Base-by-base conservation (phyloP, 129 eudicot genomes). In the Arctium minus region DNA sequence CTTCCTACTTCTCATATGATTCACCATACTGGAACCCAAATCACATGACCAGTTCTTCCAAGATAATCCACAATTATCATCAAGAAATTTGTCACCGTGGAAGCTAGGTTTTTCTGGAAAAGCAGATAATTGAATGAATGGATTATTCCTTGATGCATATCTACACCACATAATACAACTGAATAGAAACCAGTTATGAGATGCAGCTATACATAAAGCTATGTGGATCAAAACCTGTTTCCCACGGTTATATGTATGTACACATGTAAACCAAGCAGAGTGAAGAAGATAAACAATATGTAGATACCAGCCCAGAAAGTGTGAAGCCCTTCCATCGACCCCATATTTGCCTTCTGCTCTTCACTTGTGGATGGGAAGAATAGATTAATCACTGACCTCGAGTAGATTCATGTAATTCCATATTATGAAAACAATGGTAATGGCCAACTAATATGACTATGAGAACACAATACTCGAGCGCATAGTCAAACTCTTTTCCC, bases 41-140 rank as follows among this genome's bases (percentile, higher is more conserved):
- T 81, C 86, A 83, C 72, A 68, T 37, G 82, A 44, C 88, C 87
- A 67, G 76, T 72, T 84, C 83, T 85, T 88, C 90, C 85, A 53
- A 53, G 86, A 85, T 78, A 85, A 33, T 53, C 64, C 80, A 84
- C 83, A 71, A 31, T 82, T 86, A 65, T 85, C 85, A 77, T 83
- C 89, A 86, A 79, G 78, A 84, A 75, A 85, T 31, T 75, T 86
- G 82, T 85, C 82, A 53, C 84, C 90, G 72, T 81, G 74, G 80
- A 87, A 85, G 88, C 83, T 75, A 78, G 86, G 76, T 38, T 72
- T 81, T 81, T 78, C 94, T 86, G 89, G 64, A 18, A 32, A 67
- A 78, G 18, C 69, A 73, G 10, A 80, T 53, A 84, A n/a, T 36
- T 48, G 71, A 60, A 60, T 78, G 5, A 73, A 35, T 79, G 74